phyloP scores from a whole-genome alignment of 768 basidiomycete species.

The Trametes sanguinea region DNA sequence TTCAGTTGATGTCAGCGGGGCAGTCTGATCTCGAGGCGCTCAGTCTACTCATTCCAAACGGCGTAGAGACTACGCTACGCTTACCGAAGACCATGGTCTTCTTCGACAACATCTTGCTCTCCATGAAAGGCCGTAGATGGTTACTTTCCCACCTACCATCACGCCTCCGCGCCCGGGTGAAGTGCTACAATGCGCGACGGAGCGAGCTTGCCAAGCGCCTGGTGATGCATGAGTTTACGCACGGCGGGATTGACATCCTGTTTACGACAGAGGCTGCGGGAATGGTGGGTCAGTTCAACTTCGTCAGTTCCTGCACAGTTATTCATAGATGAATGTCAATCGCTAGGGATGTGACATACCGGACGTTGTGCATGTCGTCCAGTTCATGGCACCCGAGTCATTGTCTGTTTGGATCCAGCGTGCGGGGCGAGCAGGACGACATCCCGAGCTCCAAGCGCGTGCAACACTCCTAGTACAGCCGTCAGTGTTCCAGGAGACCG shows the following conservation, averaged over 20 bases:
- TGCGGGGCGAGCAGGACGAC: slow-evolving; percentile 16
- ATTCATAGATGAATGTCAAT: too few species aligned
- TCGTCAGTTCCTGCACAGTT: too few species aligned
- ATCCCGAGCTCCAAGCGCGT: background rate
- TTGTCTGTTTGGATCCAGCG: slow-evolving; percentile 39
- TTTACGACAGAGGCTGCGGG: background rate
- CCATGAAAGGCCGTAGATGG: background rate
- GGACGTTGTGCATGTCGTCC: slow-evolving; percentile 39
- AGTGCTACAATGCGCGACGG: background rate
- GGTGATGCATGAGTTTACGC: background rate
- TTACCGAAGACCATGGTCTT: background rate
- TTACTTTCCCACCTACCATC: background rate
- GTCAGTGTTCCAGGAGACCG: background rate
- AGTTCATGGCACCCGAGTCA: slow-evolving; percentile 37
- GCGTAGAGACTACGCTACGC: too few species aligned
- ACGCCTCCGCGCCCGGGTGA: background rate
- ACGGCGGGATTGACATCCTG: background rate
- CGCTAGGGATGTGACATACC: slow-evolving; percentile 27
- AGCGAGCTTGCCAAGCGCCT: background rate
- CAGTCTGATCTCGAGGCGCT: background rate
- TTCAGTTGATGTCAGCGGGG: background rate
- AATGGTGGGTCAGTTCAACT: background rate
- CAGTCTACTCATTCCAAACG: background rate
- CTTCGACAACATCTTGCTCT: background rate
- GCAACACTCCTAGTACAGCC: background rate